Evolutionary conservation across 148 eudicot species (phyloP), one percentile per base, ranked within the genome.

Genomic region (Cornus florida): DNA sequence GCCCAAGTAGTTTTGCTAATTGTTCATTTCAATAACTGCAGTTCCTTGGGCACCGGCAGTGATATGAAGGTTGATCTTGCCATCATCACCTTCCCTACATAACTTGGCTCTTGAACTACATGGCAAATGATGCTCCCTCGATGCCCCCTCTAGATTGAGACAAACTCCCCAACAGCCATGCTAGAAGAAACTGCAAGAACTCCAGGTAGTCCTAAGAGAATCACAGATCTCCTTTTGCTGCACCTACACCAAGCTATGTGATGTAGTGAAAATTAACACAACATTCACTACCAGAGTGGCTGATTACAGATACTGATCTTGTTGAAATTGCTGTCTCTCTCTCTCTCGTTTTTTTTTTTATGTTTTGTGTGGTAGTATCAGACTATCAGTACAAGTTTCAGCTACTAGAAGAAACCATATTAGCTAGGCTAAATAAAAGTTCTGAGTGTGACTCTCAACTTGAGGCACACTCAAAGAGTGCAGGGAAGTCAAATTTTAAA

Each of bases 81-180:
- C 76, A 13, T 2, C 41, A 20, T 62, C 70, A 31, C 23, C 62
- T 82, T 67, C 32, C 2, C 23, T 13, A 23, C 9, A 6, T 53
- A 32, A 62, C 67, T 59, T 19, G 22, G 57, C 6, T 35, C 60
- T 75, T 14, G 71, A 59, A 19, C 23, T 28, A 56, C 59, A 31
- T 11, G 4, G 43, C 10, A 8, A 22, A 64, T n/a, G 73, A 59
- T 23, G 75, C 41, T 46, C 7, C 31, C 60, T 84, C 83, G 4
- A 87, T 84, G 20, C 82, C 89, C 38, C 68, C 89, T 73, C 43
- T 84, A 87, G 33, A 83, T 84, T 3, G 89, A 87, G 2, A 87
- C 87, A 31, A 82, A 87, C 73, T 84, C 87, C 22, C 87, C 89
- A 35, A 87, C 85, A 46, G 87, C 87, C 85, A 87, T 28, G 80